Base-by-base conservation (phyloP, 148 eudicot genomes). In the Arctostaphylos glauca region DNA sequence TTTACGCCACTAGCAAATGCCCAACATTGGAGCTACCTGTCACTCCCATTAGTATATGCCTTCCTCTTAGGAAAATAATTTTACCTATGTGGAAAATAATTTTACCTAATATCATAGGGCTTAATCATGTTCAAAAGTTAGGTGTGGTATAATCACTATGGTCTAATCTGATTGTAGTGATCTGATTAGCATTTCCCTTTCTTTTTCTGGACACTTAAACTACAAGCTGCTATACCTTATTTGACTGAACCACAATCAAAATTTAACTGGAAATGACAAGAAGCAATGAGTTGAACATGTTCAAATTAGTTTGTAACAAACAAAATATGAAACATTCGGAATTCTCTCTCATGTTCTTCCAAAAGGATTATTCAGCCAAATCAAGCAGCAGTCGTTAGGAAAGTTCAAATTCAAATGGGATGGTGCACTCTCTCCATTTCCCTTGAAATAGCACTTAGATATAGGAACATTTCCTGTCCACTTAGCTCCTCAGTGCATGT, bases 401-500 rank as follows among this genome's bases (percentile, higher is more conserved):
- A 9, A n/a, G 18, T 60, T 8, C 19, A 62, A 62, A 58, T 21
- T 44, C 21, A 47, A 23, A 9, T 5, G 41, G 48, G 18, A 46
- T 9, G 23, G 49, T 3, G 38, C 14, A 16, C 64, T 54, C 41
- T 79, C 52, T 18, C n/a, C 13, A 48, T 72, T 44, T 18, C 76
- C 76, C 25, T 1, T 16, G 2, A 47, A 72, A 12, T 7, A 72
- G n/a, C 52, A 72, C 10, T 48, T 81, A 19, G 31, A 53, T 53
- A 31, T 55, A 70, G 58, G 41, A 70, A 67, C 59, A 52, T 13
- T 10, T 14, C 14, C 47, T 0, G 14, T 76, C 47, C 53, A n/a
- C 79, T 84, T 86, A 92, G 85, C 88, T 84, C 88, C 91, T 90
- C 89, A 92, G 72, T 18, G 90, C 84, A 78, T 89, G 90, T 76